Evolutionary conservation across 345 rosid genomes (phyloP).

Genomic region (Jatropha curcas): DNA sequence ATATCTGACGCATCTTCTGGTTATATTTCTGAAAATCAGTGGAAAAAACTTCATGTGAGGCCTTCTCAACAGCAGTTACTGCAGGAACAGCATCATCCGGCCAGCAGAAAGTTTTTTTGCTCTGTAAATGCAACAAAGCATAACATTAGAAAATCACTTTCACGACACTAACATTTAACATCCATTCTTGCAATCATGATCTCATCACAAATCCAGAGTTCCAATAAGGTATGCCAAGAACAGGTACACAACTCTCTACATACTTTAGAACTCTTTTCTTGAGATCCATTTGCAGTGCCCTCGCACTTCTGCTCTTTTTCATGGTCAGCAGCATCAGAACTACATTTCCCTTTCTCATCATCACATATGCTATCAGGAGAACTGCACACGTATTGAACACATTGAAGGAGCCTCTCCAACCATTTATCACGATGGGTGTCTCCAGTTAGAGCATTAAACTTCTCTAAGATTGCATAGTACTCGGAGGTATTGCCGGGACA

Average conservation of each 20-base stretch:
- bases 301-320: slow-evolving; percentile 28
- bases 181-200: slow-evolving; percentile 9
- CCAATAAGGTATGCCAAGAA: neutral
- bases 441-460: slow-evolving; percentile 66
- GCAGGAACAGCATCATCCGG: slow-evolving; percentile 87
- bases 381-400: slow-evolving; percentile 62
- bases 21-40: slow-evolving; percentile 84
- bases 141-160: neutral
- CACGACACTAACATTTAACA: no score
- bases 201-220: neutral
- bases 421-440: slow-evolving; percentile 82
- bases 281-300: slow-evolving; percentile 43
- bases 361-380: slow-evolving; percentile 39
- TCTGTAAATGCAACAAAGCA: slow-evolving; percentile 40
- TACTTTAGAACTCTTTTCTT: slow-evolving; percentile 52
- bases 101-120: slow-evolving; percentile 57
- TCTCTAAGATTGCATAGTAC: slow-evolving; percentile 51
- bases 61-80: slow-evolving; percentile 80
- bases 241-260: slow-evolving; percentile 1
- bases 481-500: slow-evolving; percentile 57
- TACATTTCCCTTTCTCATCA: slow-evolving; percentile 42
- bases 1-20: slow-evolving; percentile 78
- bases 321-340: slow-evolving; percentile 37
- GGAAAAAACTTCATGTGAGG: slow-evolving; percentile 65
- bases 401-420: slow-evolving; percentile 84